These are phyloP conservation scores for Termitomyces sp. DNA, from an alignment of 1,284 basidiomycete species.

Conservation along the genomic window DNA sequence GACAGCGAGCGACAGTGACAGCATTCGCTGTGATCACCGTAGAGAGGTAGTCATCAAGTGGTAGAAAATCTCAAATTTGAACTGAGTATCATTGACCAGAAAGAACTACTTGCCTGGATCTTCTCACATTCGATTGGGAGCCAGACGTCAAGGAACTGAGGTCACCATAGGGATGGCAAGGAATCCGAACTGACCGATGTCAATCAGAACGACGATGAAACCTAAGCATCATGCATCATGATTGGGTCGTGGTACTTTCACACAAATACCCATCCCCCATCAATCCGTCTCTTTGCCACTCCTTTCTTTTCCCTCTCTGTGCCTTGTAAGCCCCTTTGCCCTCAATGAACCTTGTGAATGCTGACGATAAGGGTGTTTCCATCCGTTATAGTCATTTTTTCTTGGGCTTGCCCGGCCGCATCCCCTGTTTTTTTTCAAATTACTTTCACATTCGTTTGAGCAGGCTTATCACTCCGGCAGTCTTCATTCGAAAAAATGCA, in stretches of 20 bases:
- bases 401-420: conserved; percentile 67
- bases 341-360: not conserved
- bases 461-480: conserved; percentile 31
- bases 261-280: conserved; percentile 14
- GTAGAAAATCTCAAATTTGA: not conserved
- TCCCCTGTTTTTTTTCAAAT: conserved; percentile 48
- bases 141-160: not conserved
- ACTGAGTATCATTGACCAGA: not conserved
- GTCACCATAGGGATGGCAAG: conserved; percentile 28
- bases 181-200: conserved; percentile 25
- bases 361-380: conserved; percentile 3
- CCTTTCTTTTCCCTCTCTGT: conserved; percentile 25
- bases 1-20: not conserved
- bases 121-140: not conserved
- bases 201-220: conserved; percentile 23
- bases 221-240: not conserved
- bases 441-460: conserved; percentile 32
- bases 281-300: conserved; percentile 15
- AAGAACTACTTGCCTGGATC: too few species aligned
- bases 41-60: not conserved
- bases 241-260: not conserved
- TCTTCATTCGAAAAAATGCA: conserved; percentile 41
- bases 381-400: conserved; percentile 29
- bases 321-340: conserved; percentile 16
- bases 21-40: not conserved